A percentile compares a stretch with the other conserved stretches of the same genome.
Conservation (phyloP, 1,284 basidiomycete species). For the Malassezia furfur region DNA sequence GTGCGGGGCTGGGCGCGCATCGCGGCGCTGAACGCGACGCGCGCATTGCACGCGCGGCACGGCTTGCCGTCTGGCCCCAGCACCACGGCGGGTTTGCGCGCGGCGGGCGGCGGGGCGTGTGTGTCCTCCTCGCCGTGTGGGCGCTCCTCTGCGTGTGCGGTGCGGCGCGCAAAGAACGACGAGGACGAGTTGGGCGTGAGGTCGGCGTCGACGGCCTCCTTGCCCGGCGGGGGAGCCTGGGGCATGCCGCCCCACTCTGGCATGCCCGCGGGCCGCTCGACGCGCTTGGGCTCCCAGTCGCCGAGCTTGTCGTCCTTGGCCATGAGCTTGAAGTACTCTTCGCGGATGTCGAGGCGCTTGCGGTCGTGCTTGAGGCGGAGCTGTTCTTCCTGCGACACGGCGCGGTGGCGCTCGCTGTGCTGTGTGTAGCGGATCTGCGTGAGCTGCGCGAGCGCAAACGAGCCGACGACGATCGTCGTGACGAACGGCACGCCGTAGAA, state of each 20-base stretch:
- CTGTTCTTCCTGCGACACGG: conserved; percentile 71
- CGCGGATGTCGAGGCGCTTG: conserved; percentile 80
- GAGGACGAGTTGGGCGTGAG: background rate
- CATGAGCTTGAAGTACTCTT: conserved; percentile 67
- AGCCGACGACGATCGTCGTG: conserved; percentile 71
- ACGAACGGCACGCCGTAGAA: conserved; percentile 80
- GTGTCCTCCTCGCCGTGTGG: conserved; percentile 1
- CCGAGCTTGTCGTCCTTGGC: conserved; percentile 63
- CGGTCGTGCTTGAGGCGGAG: conserved; percentile 67
- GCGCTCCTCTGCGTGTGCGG: conserved; percentile 13
- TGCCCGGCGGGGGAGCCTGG: conserved; percentile 2
- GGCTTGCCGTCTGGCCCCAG: conserved; percentile 46
- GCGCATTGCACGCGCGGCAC: conserved; percentile 43
- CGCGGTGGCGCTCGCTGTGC: conserved; percentile 67
- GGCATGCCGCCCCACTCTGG: conserved; percentile 80
- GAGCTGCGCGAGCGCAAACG: conserved; percentile 72
- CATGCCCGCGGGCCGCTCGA: conserved; percentile 67
- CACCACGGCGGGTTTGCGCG: conserved; percentile 21
- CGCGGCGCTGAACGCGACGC: conserved; percentile 38
- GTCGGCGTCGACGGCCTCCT: conserved; percentile 14
- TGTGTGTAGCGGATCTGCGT: conserved; percentile 86
- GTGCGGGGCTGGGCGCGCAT: conserved; percentile 22
- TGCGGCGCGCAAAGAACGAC: conserved; percentile 14
- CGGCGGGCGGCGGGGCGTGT: background rate
- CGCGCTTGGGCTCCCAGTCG: conserved; percentile 79